A percentile compares a stretch with the other conserved stretches of the same genome.
Evolutionary conservation across 2,329 filamentous ascomycete species (phyloP).

Genomic region (Nemania bipapillata): DNA sequence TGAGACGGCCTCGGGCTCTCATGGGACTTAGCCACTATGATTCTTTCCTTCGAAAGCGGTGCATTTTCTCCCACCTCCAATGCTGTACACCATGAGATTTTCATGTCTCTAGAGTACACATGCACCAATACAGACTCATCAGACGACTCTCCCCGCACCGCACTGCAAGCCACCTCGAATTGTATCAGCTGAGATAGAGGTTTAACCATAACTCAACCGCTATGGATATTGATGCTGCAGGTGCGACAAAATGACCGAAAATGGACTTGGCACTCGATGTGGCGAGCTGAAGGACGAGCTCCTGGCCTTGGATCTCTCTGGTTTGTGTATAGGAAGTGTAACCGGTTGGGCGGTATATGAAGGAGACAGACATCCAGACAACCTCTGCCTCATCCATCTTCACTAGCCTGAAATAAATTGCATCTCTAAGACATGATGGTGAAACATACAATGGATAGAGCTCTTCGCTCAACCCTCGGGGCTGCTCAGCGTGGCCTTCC

Average conservation of each 20-base stretch:
- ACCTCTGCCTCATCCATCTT: too few species aligned
- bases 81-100: slow-evolving; percentile 1
- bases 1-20: neutral
- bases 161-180: neutral
- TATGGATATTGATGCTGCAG: slow-evolving; percentile 8
- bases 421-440: slow-evolving; percentile 3
- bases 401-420: neutral
- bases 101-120: slow-evolving; percentile 1
- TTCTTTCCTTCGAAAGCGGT: neutral
- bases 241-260: neutral
- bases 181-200: slow-evolving; percentile 10
- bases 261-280: neutral
- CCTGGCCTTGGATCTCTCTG: neutral
- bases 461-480: slow-evolving; percentile 16
- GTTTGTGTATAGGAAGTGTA: neutral
- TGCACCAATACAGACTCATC: neutral
- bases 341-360: neutral
- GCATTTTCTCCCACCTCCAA: neutral
- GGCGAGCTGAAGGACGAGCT: slow-evolving; percentile 6
- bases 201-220: slow-evolving; percentile 1
- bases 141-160: slow-evolving; percentile 8
- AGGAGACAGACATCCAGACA: neutral
- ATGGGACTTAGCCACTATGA: neutral
- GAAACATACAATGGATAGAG: slow-evolving; percentile 25
- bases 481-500: slow-evolving; percentile 35